Base-by-base conservation (phyloP, 257 asterid species). In the Craterostigma plantagineum region DNA sequence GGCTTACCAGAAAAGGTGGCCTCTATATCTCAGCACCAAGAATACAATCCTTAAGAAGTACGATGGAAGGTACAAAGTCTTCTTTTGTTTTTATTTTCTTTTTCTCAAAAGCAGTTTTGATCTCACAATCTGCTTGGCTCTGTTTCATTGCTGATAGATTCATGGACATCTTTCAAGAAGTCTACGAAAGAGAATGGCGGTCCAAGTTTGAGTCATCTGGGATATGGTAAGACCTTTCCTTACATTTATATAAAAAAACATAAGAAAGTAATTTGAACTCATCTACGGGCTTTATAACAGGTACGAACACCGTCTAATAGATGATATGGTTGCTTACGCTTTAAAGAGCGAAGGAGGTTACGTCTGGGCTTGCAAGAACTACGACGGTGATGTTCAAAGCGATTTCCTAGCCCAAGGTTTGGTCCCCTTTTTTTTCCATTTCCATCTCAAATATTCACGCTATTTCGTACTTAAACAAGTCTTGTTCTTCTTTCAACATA, bases 321-420 rank as follows among this genome's bases (percentile, higher is more conserved):
- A 90, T 70, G 99, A 90, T 55, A 90, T 90, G 95, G 99, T 90
- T 63, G 99, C 99, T 49, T 83, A 83, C 63, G 86, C 99, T 59
- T 65, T 90, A 40, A 90, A 90, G 77, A 90, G 94, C 8, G 94
- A 83, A 11, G 99, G 99, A 53, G 95, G 91, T 36, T 83, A 90
- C 56, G 95, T 90, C n/a, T 90, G 99, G 99, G 99, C 99, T 9
- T 90, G 99, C 72, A 90, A 90, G 63, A 90, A 90, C 56, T 90
- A 90, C 42, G 99, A 90, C 35, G 99, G 99, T 15, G 95, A 90
- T 55, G 99, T 90, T 41, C 99, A 90, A 55, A 90, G 99, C 71
- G 99, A 90, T 63, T 79, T 90, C 57, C 55, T 90, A 54, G 99
- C 95, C 42, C 99, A 90, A 83, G 99, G 99, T 77, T 57, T 50